A percentile compares a stretch with the other conserved stretches of the same genome.
Conservation (phyloP, 352 stramenopile genomes). For the Aphanomyces invadans region DNA sequence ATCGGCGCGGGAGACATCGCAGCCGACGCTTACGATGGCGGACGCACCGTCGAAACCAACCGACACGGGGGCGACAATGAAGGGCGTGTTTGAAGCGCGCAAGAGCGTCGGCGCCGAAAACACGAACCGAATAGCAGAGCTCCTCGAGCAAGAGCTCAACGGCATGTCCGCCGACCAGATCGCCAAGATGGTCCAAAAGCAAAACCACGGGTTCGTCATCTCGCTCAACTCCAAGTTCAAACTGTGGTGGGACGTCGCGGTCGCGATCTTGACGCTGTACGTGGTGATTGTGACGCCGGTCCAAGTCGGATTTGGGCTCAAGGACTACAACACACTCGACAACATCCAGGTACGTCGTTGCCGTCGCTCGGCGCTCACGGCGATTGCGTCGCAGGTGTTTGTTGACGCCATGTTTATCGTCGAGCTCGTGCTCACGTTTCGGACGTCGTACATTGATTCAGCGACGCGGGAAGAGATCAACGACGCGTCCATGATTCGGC, state of each 20-base stretch:
- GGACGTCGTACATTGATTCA: constrained; percentile 58
- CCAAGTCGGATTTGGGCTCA: constrained; percentile 45
- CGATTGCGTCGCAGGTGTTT: constrained; percentile 7
- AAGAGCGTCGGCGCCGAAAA: background rate
- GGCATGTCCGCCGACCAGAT: constrained; percentile 35
- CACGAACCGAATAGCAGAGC: constrained; percentile 15
- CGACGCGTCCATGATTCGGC: constrained; percentile 43
- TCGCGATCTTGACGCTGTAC: constrained; percentile 43
- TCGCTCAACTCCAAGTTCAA: constrained; percentile 54
- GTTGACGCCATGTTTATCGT: constrained; percentile 51
- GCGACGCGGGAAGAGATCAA: constrained; percentile 54
- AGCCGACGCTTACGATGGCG: background rate
- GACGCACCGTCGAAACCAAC: background rate
- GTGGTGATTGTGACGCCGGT: constrained; percentile 48
- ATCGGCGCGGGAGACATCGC: no score
- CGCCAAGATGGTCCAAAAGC: constrained; percentile 42
- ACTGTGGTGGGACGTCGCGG: constrained; percentile 52
- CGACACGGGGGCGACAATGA: background rate
- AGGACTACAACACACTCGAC: constrained; percentile 31
- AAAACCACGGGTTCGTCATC: constrained; percentile 45
- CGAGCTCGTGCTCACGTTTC: constrained; percentile 52
- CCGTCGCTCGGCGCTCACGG: background rate
- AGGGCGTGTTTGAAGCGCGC: constrained; percentile 3
- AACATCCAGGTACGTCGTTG: constrained; percentile 30
- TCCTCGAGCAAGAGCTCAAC: constrained; percentile 23